These are phyloP conservation scores for Tanozyma kutaoensis DNA, from an alignment of 805 yeast genomes.

Conservation along the genomic window DNA sequence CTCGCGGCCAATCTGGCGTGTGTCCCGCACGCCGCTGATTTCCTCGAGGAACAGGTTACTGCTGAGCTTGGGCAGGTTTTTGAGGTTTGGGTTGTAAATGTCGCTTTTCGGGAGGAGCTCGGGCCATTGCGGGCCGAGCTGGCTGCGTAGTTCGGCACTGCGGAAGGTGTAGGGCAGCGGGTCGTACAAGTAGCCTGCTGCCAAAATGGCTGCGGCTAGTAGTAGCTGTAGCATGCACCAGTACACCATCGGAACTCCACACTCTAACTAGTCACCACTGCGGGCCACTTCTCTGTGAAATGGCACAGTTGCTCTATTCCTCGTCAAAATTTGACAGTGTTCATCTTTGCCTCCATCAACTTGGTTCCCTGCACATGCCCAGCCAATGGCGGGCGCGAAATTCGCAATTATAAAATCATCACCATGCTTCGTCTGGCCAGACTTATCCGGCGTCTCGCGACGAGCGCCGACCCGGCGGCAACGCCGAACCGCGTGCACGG, in stretches of 20 bases:
- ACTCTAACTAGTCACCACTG: neutral
- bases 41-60: conserved; percentile 6
- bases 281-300: neutral
- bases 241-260: neutral
- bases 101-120: neutral
- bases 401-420: neutral
- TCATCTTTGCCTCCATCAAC: neutral
- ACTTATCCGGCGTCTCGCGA: conserved; percentile 25
- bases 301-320: neutral
- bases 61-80: conserved; percentile 7
- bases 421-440: conserved; percentile 8
- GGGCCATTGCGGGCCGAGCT: neutral
- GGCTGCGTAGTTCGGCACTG: neutral
- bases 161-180: neutral
- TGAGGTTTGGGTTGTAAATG: conserved; percentile 5
- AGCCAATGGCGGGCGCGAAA: neutral
- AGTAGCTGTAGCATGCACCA: neutral
- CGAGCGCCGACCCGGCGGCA: conserved; percentile 33
- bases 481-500: conserved; percentile 49
- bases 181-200: neutral
- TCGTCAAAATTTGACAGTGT: neutral
- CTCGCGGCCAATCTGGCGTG: conserved; percentile 36
- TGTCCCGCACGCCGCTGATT: conserved; percentile 11
- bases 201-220: too few species aligned
- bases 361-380: conserved; percentile 19